Conservation (phyloP, 2,329 filamentous ascomycete species). For the Aspergillus sp. region DNA sequence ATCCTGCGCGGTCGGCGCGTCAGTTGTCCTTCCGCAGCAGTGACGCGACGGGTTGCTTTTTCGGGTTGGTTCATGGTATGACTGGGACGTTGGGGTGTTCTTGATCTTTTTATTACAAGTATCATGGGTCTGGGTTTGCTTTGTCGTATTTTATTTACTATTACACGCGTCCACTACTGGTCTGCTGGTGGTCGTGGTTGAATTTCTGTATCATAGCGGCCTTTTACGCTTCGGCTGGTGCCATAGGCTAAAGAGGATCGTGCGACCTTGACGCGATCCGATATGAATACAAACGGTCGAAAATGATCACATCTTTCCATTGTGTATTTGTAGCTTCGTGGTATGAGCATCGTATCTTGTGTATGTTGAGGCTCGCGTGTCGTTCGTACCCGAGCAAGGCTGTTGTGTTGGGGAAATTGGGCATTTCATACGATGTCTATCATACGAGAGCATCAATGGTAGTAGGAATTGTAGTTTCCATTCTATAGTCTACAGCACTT, state of each 20-base stretch:
- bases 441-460: neutral
- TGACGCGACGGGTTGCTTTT: constrained; percentile 41
- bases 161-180: constrained; percentile 42
- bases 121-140: constrained; percentile 48
- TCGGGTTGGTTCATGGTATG: constrained; percentile 46
- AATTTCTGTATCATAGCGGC: constrained; percentile 48
- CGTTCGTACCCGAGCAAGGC: too few species aligned
- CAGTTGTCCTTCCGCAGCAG: constrained; percentile 31
- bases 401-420: neutral
- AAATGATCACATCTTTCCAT: constrained; percentile 11
- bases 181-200: constrained; percentile 42
- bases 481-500: too few species aligned
- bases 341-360: too few species aligned
- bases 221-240: constrained; percentile 38
- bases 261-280: constrained; percentile 30
- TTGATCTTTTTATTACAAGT: constrained; percentile 41
- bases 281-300: constrained; percentile 41
- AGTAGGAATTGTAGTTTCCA: neutral
- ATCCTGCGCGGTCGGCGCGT: constrained; percentile 38
- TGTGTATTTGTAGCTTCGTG: neutral
- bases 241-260: constrained; percentile 35
- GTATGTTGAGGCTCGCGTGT: too few species aligned
- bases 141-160: constrained; percentile 41
- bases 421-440: neutral
- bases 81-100: constrained; percentile 49